Conservation (phyloP, 2,329 filamentous ascomycete species). For the Amesomyces nigricolor region DNA sequence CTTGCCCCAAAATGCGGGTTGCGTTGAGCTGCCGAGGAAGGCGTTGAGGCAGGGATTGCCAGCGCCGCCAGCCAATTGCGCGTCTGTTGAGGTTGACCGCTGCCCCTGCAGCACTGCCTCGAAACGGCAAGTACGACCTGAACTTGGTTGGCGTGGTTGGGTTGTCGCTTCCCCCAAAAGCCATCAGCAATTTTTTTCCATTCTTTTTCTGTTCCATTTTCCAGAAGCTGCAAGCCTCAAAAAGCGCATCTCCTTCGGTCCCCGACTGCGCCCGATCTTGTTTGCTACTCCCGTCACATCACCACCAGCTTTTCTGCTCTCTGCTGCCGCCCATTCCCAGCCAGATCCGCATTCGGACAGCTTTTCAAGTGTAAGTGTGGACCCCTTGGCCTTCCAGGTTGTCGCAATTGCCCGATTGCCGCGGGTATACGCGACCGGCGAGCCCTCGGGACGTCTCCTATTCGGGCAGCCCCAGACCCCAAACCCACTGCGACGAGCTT, state of each 20-base stretch:
- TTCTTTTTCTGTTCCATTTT: too few species aligned
- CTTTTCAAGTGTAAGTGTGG: conserved; percentile 20
- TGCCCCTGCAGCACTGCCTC: conserved; percentile 2
- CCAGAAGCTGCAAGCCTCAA: not conserved
- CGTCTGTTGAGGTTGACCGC: conserved; percentile 19
- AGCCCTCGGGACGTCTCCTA: conserved; percentile 6
- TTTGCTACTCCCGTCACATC: not conserved
- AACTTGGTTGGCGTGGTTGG: not conserved
- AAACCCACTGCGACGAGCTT: conserved; percentile 13
- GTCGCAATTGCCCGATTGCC: conserved; percentile 13
- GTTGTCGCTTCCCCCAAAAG: conserved; percentile 3
- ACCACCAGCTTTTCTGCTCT: conserved; percentile 5
- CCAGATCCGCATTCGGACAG: conserved; percentile 1
- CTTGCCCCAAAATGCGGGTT: conserved; percentile 13
- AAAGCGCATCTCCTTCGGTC: not conserved
- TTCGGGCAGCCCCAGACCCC: conserved; percentile 7
- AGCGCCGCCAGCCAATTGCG: conserved; percentile 11
- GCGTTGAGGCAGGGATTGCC: conserved; percentile 19
- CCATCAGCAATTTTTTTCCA: conserved; percentile 14
- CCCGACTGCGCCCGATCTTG: conserved; percentile 5
- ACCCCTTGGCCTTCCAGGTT: conserved; percentile 14
- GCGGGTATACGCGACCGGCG: conserved; percentile 17
- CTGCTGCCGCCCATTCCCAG: not conserved
- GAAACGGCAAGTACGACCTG: conserved; percentile 12
- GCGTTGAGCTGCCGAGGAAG: conserved; percentile 24